Conservation (phyloP, 257 asterid genomes). For the Fraxinus excelsior region DNA sequence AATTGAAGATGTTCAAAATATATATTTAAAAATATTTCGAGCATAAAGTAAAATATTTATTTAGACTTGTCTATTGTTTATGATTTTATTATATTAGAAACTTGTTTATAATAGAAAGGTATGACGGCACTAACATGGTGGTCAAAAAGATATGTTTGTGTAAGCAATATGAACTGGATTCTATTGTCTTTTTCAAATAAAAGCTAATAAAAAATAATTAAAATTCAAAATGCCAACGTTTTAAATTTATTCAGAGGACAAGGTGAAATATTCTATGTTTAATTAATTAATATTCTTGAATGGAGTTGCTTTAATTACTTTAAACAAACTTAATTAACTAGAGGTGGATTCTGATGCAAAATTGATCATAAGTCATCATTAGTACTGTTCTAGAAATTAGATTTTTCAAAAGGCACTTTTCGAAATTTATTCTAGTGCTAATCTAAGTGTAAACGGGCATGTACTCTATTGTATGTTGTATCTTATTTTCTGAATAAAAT, state of each 20-base stretch:
- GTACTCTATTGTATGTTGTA: too few relatives aligned
- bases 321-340: slow-evolving; percentile 10
- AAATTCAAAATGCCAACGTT: not conserved
- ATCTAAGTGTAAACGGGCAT: too few relatives aligned
- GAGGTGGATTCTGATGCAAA: too few relatives aligned
- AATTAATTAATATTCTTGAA: slow-evolving; percentile 12
- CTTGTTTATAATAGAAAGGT: not conserved
- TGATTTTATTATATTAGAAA: too few relatives aligned
- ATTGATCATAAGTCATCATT: too few relatives aligned
- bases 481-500: not conserved
- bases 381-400: too few relatives aligned
- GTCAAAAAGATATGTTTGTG: slow-evolving; percentile 1
- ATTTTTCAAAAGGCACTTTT: too few relatives aligned
- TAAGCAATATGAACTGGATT: slow-evolving; percentile 30
- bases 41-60: too few relatives aligned
- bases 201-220: not conserved
- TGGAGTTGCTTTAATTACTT: slow-evolving; percentile 19
- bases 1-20: too few relatives aligned
- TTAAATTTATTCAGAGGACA: slow-evolving; percentile 21
- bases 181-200: slow-evolving; percentile 19
- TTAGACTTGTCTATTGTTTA: too few relatives aligned
- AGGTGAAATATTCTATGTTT: slow-evolving; percentile 28
- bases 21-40: too few relatives aligned
- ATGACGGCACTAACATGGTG: not conserved
- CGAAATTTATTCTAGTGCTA: too few relatives aligned